Evolutionary conservation across 2,329 filamentous ascomycete species (phyloP).

Genomic region (Trichophyton schoenleinii): DNA sequence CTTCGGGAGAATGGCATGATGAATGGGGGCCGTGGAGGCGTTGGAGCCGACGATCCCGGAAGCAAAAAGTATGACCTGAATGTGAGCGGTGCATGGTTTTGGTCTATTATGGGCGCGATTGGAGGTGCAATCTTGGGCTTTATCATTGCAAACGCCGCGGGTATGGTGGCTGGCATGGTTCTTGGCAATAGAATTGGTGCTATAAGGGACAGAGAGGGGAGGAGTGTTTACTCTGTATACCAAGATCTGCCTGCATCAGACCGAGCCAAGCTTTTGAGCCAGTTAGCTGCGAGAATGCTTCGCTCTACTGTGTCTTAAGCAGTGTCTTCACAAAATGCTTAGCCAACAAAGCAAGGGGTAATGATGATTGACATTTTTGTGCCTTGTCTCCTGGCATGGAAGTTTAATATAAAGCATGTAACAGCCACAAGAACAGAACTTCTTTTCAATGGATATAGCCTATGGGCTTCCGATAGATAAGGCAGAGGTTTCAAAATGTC

Average conservation of each 20-base stretch:
- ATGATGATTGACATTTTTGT: too few species aligned
- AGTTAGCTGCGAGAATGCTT: constrained; percentile 77
- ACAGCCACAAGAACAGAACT: too few species aligned
- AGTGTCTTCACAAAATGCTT: too few species aligned
- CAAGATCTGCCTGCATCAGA: constrained; percentile 73
- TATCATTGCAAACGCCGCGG: constrained; percentile 85
- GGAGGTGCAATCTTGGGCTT: constrained; percentile 87
- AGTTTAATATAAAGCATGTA: too few species aligned
- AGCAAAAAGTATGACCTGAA: neutral
- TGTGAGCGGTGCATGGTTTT: constrained; percentile 44
- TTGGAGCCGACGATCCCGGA: constrained; percentile 39
- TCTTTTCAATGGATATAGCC: too few species aligned
- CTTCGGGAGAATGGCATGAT: constrained; percentile 74
- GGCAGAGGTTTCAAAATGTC: too few species aligned
- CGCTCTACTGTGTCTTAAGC: constrained; percentile 19
- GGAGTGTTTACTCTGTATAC: constrained; percentile 90
- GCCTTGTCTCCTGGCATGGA: too few species aligned
- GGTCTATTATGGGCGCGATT: constrained; percentile 70
- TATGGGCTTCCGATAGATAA: too few species aligned
- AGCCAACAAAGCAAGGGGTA: too few species aligned
- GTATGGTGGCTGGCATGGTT: constrained; percentile 76
- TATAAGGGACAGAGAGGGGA: constrained; percentile 77
- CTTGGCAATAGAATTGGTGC: constrained; percentile 87
- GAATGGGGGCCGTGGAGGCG: constrained; percentile 45
- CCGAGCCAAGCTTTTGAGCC: constrained; percentile 65